These are phyloP conservation scores for Moesziomyces globuligerus DNA, from an alignment of 1,284 basidiomycete genomes.

Conservation along the genomic window DNA sequence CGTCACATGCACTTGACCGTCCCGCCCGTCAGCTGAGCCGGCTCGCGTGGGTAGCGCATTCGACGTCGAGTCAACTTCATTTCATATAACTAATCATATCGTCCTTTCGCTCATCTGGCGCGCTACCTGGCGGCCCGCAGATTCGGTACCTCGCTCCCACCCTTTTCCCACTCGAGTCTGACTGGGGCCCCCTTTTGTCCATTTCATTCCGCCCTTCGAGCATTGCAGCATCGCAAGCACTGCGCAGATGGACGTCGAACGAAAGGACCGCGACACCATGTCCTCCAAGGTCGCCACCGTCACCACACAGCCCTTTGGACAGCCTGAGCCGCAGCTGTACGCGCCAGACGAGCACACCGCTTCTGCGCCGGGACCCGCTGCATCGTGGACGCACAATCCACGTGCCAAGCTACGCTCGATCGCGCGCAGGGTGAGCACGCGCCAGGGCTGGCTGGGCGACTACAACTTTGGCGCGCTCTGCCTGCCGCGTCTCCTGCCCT, in stretches of 20 bases:
- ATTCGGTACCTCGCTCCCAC: no score
- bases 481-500: conserved; percentile 52
- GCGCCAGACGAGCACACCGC: not conserved
- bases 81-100: no score
- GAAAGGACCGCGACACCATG: conserved; percentile 21
- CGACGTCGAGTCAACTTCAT: no score
- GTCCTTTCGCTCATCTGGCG: no score
- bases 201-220: no score
- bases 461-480: conserved; percentile 54
- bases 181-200: no score
- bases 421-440: conserved; percentile 19
- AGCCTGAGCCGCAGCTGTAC: conserved; percentile 10
- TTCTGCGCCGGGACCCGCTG: not conserved
- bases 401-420: conserved; percentile 5
- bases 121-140: no score
- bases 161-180: no score
- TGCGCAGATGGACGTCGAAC: conserved; percentile 7
- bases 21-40: no score
- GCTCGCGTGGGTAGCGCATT: no score
- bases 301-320: conserved; percentile 40
- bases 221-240: no score
- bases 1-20: no score
- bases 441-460: conserved; percentile 55
- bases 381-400: conserved; percentile 14
- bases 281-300: conserved; percentile 34